These are phyloP conservation scores for Euphorbia schlechtendalii DNA, from an alignment of 441 rosid species.

Conservation along the genomic window DNA sequence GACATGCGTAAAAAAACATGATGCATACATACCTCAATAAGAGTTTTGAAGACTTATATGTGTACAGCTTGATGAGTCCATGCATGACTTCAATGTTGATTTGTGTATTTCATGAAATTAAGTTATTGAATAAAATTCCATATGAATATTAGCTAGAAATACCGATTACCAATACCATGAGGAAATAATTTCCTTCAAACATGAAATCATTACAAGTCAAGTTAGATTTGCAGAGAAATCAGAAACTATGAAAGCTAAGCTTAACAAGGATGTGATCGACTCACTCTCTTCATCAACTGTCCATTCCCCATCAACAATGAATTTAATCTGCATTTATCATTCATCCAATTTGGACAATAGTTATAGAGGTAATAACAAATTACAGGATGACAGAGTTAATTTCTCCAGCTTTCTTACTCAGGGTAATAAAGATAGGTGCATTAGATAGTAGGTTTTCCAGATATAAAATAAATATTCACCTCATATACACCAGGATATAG, in stretches of 20 bases:
- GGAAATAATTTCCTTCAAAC: background rate
- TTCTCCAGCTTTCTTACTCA: background rate
- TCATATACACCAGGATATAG: constrained; percentile 85
- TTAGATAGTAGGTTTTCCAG: background rate
- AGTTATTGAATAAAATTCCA: background rate
- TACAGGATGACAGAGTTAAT: background rate
- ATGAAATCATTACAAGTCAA: background rate
- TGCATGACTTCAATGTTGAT: background rate
- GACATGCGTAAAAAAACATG: too few species aligned
- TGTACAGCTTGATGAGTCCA: constrained; percentile 1
- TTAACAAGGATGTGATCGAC: background rate
- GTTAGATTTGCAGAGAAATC: background rate
- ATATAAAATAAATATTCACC: constrained; percentile 26
- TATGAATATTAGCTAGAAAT: background rate
- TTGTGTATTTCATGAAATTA: background rate
- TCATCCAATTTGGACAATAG: too few species aligned
- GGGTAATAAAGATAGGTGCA: too few species aligned
- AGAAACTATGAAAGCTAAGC: background rate
- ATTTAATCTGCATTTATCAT: too few species aligned
- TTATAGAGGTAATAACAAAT: background rate
- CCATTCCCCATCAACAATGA: background rate
- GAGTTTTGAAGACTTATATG: too few species aligned
- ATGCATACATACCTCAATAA: too few species aligned
- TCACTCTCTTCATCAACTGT: too few species aligned
- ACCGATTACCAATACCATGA: too few species aligned